These are phyloP conservation scores for Penicillium olsonii DNA, from an alignment of 2,329 filamentous ascomycete species.

Conservation along the genomic window DNA sequence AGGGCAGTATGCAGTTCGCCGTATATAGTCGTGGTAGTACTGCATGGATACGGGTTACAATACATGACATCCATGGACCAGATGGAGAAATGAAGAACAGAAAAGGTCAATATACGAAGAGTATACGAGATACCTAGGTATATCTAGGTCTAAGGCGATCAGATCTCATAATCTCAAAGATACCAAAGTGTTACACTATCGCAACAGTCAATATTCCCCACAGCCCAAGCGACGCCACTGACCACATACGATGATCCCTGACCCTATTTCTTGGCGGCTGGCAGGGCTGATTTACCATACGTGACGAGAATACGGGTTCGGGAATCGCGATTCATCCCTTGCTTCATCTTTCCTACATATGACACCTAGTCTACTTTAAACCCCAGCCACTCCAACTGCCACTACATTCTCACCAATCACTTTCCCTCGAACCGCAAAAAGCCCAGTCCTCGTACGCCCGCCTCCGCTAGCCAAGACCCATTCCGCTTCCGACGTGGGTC, in stretches of 20 bases:
- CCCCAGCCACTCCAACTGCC: not conserved
- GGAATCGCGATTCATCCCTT: not conserved
- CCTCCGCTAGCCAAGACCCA: conserved; percentile 24
- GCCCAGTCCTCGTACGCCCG: not conserved
- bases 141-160: too few relatives aligned
- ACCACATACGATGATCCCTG: conserved; percentile 2
- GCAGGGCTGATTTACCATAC: conserved; percentile 18
- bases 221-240: conserved; percentile 1
- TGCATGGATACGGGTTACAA: too few relatives aligned
- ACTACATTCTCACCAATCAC: not conserved
- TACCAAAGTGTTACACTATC: not conserved
- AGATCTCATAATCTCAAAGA: too few relatives aligned
- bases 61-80: too few relatives aligned
- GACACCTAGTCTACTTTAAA: not conserved
- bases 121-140: too few relatives aligned
- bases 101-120: too few relatives aligned
- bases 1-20: too few relatives aligned
- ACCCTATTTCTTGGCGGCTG: conserved; percentile 12
- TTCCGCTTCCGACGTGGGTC: conserved; percentile 27
- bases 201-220: not conserved
- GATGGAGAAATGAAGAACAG: too few relatives aligned
- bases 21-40: too few relatives aligned
- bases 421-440: too few relatives aligned
- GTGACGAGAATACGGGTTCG: not conserved
- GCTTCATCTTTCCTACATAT: not conserved